Conservation (phyloP, 306 rosid genomes). For the Pyrus pyrifolia region DNA sequence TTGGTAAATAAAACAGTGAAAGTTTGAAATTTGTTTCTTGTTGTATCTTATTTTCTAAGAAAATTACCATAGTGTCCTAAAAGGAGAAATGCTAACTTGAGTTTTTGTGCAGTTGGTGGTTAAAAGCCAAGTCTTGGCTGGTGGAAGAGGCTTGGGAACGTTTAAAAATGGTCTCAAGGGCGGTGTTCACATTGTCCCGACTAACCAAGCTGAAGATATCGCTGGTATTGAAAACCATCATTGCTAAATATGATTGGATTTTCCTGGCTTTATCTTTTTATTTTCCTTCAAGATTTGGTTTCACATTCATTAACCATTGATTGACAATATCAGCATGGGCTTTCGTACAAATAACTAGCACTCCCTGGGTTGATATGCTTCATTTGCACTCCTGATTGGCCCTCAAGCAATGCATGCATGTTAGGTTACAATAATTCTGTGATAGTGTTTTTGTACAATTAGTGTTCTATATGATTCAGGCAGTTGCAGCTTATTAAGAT, state of each 20-base stretch:
- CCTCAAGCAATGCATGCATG: neutral
- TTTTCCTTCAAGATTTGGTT: neutral
- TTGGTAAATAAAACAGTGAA: neutral
- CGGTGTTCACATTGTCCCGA: conserved; percentile 89
- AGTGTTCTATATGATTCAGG: neutral
- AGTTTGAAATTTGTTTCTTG: neutral
- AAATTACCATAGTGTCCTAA: neutral
- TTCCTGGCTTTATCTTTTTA: neutral
- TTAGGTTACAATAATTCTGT: neutral
- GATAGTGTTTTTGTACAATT: neutral
- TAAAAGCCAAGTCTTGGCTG: conserved; percentile 84
- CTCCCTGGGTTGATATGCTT: neutral
- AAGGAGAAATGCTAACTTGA: conserved; percentile 20
- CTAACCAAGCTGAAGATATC: conserved; percentile 77
- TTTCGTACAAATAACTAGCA: neutral
- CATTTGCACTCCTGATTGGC: neutral
- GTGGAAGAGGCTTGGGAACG: conserved; percentile 96
- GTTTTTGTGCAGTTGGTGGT: conserved; percentile 49
- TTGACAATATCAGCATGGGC: neutral
- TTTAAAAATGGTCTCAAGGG: conserved; percentile 89
- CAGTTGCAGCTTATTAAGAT: neutral
- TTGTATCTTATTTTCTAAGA: neutral
- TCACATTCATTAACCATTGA: neutral
- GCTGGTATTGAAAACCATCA: conserved; percentile 57
- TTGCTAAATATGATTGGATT: neutral